Evolutionary conservation across 2,329 filamentous ascomycete species (phyloP), one percentile per base, ranked within the genome.

Genomic region (Fusarium denticulatum): DNA sequence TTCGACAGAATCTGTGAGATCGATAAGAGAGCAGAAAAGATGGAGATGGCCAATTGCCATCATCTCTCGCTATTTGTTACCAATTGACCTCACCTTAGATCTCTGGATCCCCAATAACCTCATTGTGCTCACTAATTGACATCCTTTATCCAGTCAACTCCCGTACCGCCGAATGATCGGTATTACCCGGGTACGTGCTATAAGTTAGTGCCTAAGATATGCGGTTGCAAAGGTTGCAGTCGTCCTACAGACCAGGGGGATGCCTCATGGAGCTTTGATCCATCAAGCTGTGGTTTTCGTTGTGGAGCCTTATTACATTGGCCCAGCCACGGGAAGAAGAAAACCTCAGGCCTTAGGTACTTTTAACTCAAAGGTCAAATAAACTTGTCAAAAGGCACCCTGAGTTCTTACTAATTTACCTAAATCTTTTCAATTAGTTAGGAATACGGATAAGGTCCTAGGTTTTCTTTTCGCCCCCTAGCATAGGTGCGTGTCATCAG

Each of bases 101-200:
- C 60, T 46, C 36, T 40, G 56, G 34, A 74, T 55, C 53, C 46
- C 49, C n/a, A 28, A 52, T 39, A 49, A 32, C 58, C 50, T 61
- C 60, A 22, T 64, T 39, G 59, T 67, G 47, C 42, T 52, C 24
- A 66, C 62, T 73, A 66, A 64, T 72, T 64, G 64, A 72, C 45
- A 69, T 69, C 58, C 69, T 72, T 62, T 64, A 72, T 76, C 63
- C 49, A 67, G 64, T 43, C 49, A 76, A 77, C 72, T 78, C 74
- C 76, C 76, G 76, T 74, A 78, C 76, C 76, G 65, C 76, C 76
- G 76, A 78, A 73, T 65, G 64, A 75, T 76, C 76, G 76, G 76
- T 77, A 78, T 78, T 78, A 78, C 69, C 76, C 76, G 76, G 76
- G 74, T 69, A 70, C 55, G 60, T 64, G 63, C 53, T 55, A 64